These are phyloP conservation scores for Manihot esculenta DNA, from an alignment of 441 rosid genomes.

Conservation along the genomic window DNA sequence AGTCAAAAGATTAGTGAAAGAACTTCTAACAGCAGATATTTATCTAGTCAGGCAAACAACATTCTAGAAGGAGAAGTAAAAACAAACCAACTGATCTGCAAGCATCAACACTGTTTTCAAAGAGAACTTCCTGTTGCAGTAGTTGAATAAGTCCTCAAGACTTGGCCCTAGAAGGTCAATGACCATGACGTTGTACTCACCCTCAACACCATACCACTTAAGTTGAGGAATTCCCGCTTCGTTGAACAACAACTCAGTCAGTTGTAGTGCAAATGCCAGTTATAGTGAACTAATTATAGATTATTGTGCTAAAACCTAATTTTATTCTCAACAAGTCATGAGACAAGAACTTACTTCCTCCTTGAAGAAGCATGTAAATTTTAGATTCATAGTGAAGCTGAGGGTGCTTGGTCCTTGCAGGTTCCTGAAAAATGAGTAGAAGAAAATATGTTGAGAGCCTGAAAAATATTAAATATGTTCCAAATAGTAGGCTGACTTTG, in stretches of 20 bases:
- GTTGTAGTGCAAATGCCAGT: neutral
- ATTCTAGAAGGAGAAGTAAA: conserved; percentile 10
- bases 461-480: conserved; percentile 2
- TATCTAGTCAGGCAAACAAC: neutral
- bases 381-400: conserved; percentile 97
- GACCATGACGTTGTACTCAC: conserved; percentile 86
- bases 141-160: conserved; percentile 90
- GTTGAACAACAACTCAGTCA: conserved; percentile 21
- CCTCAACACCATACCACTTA: conserved; percentile 92
- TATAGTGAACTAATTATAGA: neutral
- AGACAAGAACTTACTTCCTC: conserved; percentile 70
- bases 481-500: neutral
- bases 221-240: conserved; percentile 90
- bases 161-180: conserved; percentile 97
- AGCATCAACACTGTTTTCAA: conserved; percentile 95
- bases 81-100: conserved; percentile 88
- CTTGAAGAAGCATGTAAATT: conserved; percentile 89
- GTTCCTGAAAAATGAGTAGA: conserved; percentile 52
- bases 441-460: neutral
- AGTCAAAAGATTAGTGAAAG: conserved; percentile 8
- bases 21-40: conserved; percentile 10
- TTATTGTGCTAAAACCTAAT: neutral
- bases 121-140: conserved; percentile 75
- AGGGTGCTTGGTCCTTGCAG: conserved; percentile 84
- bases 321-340: neutral